Base-by-base conservation (phyloP, 805 yeast species). In the Wickerhamiella galacta region DNA sequence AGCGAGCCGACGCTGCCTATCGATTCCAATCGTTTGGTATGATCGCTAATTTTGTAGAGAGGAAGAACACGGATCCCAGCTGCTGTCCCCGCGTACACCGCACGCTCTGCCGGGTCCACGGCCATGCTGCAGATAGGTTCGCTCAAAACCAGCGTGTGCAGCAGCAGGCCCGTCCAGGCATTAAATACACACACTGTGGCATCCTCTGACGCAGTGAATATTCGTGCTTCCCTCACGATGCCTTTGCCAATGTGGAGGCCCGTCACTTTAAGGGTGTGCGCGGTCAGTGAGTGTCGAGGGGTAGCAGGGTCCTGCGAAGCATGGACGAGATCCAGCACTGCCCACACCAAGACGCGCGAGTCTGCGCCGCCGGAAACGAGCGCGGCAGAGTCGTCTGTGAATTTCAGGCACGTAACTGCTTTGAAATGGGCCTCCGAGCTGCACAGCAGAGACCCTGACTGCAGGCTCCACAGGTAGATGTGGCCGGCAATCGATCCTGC, bases 351-450 rank as follows among this genome's bases (percentile, higher is more conserved):
- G 11, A 77, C 65, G 40, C 95, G 63, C 1, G 93, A 72, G 57
- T 87, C 98, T 26, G 63, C 64, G 43, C 93, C 81, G n/a, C 76
- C 80, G 4, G 85, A 68, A 5, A 78, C 64, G 27, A 87, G 49
- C 36, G 68, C 74, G 16, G 72, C 66, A 2, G 75, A 76, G 47
- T 82, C 78, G 9, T 56, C 41, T 1, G 78, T 58, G 45, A 78
- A 70, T 41, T 61, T 63, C 22, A 87, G 51, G 20, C 61, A 63
- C 0, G 75, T 64, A 6, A 82, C 66, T 5, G 65, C 61, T 54
- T 87, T 95, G 52, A 81, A 87, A 56, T 87, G 96, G 1, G 81
- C 75, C 32, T 79, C 85, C 47, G 70, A 72, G 3, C 72, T 92
- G 30, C 68, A 61, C 16, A 85, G 47, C 30, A 90, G 60, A 16